A percentile compares a stretch with the other conserved stretches of the same genome.
Conservation (phyloP, 805 yeast species). For the Wickerhamomyces bovis region DNA sequence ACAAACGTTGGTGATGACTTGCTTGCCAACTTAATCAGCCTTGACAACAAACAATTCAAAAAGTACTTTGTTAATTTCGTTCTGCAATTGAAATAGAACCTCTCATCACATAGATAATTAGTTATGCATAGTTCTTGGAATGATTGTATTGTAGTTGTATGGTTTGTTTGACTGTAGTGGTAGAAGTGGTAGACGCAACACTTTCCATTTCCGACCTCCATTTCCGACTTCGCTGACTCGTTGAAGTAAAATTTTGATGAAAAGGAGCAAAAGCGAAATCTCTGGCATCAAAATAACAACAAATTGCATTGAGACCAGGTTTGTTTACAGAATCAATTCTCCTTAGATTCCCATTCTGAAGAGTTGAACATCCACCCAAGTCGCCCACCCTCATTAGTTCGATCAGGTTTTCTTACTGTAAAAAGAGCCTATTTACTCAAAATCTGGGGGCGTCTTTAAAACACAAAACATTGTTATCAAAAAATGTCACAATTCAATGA, state of each 20-base stretch:
- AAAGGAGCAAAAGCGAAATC: conserved; percentile 6
- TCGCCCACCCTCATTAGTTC: not conserved
- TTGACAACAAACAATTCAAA: conserved; percentile 59
- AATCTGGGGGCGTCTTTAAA: not conserved
- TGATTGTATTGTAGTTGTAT: no score
- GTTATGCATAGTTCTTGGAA: no score
- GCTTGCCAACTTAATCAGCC: conserved; percentile 47
- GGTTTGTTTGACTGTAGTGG: no score
- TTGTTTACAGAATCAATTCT: not conserved
- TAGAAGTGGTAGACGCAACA: not conserved
- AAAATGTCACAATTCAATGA: conserved; percentile 15
- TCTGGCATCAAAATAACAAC: not conserved
- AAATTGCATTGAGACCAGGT: not conserved
- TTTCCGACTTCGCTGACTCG: not conserved
- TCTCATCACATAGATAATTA: not conserved
- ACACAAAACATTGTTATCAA: not conserved
- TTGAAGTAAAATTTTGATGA: not conserved
- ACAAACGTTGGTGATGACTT: conserved; percentile 54
- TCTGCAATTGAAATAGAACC: conserved; percentile 22
- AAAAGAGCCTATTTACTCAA: not conserved
- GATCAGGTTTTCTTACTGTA: not conserved
- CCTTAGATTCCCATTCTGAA: not conserved
- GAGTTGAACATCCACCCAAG: not conserved
- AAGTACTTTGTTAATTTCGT: conserved; percentile 56
- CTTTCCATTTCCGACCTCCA: not conserved